Base-by-base conservation (phyloP, 208 protist genomes). In the Strigomonas culicis region DNA sequence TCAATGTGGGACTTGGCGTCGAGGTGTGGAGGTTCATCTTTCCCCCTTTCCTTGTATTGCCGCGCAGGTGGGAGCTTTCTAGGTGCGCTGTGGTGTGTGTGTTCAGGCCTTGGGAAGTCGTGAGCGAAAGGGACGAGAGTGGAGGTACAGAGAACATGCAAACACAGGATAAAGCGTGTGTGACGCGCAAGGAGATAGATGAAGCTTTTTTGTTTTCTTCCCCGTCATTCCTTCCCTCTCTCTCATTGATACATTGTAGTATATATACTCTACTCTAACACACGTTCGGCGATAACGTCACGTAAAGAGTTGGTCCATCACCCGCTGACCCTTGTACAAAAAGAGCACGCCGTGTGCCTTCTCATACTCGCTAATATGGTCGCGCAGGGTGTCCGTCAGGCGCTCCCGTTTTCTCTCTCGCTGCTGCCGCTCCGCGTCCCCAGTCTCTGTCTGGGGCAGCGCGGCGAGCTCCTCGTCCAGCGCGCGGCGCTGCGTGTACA, bases 131-230 rank as follows among this genome's bases (percentile, higher is more conserved):
- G 36, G 36, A 13, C 8, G 36, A 13, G 36, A 17, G 39, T 4
- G n/a, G 36, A 49, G 59, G 6, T 15, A 41, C 4, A 32, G 21
- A 28, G 22, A 51, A 51, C 6, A 51, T 6, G 6, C n/a, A 51
- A 19, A 8, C 7, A 51, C n/a, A 51, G 46, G 11, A 51, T 19
- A 55, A 25, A 55, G 24, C 28, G 58, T 62, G 41, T 62, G 58
- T 31, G 41, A 28, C 47, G 55, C 11, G 4, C 6, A 32, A 19
- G 13, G 32, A 47, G 24, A 34, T 34, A 56, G 24, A 32, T 7
- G 7, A 19, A 87, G 81, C 72, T 84, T 84, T 65, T 79, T 10
- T 15, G 10, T 43, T 21, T 22, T 58, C 32, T 17, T 56, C 25
- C 7, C 24, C 24, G 30, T 44, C 44, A 58, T 50, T 56, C 24